phyloP scores from a whole-genome alignment of 2,329 filamentous ascomycete species.

The Aspergillus phoenicis region DNA sequence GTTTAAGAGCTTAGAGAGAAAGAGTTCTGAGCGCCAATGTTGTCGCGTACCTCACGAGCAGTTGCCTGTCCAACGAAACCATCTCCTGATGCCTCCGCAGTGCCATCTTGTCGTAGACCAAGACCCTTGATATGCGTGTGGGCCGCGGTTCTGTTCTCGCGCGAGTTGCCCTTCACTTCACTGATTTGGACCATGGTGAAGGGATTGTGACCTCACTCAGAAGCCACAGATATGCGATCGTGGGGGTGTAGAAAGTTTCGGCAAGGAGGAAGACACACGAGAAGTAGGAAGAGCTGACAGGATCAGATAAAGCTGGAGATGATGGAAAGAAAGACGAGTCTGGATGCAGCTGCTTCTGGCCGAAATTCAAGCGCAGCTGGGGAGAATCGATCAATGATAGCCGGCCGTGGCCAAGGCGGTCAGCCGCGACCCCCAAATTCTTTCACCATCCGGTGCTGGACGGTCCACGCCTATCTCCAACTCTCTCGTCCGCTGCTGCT shows the following conservation, averaged over 20 bases:
- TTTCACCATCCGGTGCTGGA: conserved; percentile 22
- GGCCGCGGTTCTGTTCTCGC: conserved; percentile 93
- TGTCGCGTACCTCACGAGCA: conserved; percentile 74
- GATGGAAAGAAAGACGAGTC: conserved; percentile 11
- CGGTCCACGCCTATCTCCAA: background rate
- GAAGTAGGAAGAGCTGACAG: conserved; percentile 10
- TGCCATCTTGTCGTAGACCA: conserved; percentile 82
- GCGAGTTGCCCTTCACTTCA: conserved; percentile 90
- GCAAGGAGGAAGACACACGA: conserved; percentile 8
- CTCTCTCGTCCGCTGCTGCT: background rate
- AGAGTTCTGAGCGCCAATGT: background rate
- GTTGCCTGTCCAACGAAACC: conserved; percentile 89
- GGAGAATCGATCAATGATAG: conserved; percentile 35
- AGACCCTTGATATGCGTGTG: conserved; percentile 98
- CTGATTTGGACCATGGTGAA: conserved; percentile 79
- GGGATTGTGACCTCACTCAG: conserved; percentile 28
- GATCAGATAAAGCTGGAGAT: conserved; percentile 14
- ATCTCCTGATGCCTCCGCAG: conserved; percentile 73
- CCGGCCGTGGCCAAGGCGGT: conserved; percentile 36
- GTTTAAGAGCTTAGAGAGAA: background rate
- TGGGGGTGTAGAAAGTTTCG: background rate
- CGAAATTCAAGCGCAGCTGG: conserved; percentile 37
- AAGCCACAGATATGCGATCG: conserved; percentile 22
- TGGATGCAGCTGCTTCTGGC: conserved; percentile 30
- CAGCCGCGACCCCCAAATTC: conserved; percentile 36